Base-by-base conservation (phyloP, 352 stramenopile genomes). In the Discostella stelligera region DNA sequence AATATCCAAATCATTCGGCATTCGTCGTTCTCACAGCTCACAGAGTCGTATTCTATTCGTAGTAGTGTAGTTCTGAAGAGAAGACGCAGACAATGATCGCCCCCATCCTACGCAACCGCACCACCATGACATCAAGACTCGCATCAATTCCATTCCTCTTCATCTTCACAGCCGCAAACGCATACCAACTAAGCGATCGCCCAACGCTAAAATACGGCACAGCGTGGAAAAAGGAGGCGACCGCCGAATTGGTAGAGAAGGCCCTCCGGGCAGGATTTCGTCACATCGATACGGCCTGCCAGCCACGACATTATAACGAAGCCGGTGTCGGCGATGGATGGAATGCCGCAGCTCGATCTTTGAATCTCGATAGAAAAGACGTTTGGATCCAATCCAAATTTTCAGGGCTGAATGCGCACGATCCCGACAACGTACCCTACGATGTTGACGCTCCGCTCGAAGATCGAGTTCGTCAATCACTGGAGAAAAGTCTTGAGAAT, bases 381-480 rank as follows among this genome's bases (percentile, higher is more conserved):
- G 55, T 94, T 53, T 94, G 85, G 72, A 48, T 93, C 37, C 90
- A 94, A 75, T 92, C 88, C 2, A 94, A 94, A 54, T 94, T 92
- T 62, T 93, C 90, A 1, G 69, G 79, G 2, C 48, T 87, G 20
- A 23, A 48, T 53, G 88, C 87, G 18, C 90, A 94, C 59, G 88
- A 94, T 76, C 80, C 72, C 10, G 76, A 87, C 55, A 86, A 86
- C 54, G 59, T 92, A 16, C 89, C 89, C 10, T 94, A 94, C 58
- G 86, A 94, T 82, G 58, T 46, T 7, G 55, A 81, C 70, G 69
- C 72, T 23, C 50, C 77, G 0, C 25, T 94, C 0, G 67, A 75
- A 71, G 73, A 88, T 4, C 80, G 91, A 69, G 85, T 93, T n/a
- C 11, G 64, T 55, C 71, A 84, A 59, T 91, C 80, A 11, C 60